These are phyloP conservation scores for Pseudogymnoascus sp. DNA, from an alignment of 2,329 filamentous ascomycete genomes.

Conservation along the genomic window DNA sequence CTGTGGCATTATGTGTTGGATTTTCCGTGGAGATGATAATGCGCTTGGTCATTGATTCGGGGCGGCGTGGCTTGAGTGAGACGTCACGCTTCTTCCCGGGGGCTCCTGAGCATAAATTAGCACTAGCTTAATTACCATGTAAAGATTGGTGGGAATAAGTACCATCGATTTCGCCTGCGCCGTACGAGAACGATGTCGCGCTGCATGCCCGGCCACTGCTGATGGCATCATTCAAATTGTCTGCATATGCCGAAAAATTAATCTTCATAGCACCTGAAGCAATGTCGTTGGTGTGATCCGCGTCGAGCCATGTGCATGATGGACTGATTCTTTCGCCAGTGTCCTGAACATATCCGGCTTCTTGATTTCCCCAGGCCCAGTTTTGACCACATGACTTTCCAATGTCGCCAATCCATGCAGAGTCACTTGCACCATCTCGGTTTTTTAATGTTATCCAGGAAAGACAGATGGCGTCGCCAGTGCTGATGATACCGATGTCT, in stretches of 20 bases:
- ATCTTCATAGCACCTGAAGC: not conserved
- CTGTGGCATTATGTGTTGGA: not conserved
- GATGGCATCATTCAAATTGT: not conserved
- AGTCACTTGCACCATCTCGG: constrained; percentile 1
- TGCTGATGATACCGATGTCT: not conserved
- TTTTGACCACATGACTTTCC: not conserved
- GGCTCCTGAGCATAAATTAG: not conserved
- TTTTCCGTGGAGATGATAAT: not conserved
- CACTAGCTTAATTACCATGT: not conserved
- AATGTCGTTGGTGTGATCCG: not conserved
- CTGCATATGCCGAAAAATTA: not conserved
- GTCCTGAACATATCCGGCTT: not conserved
- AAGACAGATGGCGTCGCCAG: not conserved
- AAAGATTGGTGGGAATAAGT: not conserved
- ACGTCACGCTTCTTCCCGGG: not conserved
- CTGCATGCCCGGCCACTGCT: not conserved
- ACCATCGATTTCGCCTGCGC: not conserved
- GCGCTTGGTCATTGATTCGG: not conserved
- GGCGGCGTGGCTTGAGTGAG: not conserved
- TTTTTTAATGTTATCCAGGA: constrained; percentile 1
- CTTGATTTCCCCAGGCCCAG: constrained; percentile 1
- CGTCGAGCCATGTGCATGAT: not conserved
- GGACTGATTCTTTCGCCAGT: not conserved
- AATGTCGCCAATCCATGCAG: not conserved
- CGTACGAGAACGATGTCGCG: not conserved